Evolutionary conservation across 2,329 filamentous ascomycete genomes (phyloP), one percentile per base, ranked within the genome.

Genomic region (Epichloe gansuensis): DNA sequence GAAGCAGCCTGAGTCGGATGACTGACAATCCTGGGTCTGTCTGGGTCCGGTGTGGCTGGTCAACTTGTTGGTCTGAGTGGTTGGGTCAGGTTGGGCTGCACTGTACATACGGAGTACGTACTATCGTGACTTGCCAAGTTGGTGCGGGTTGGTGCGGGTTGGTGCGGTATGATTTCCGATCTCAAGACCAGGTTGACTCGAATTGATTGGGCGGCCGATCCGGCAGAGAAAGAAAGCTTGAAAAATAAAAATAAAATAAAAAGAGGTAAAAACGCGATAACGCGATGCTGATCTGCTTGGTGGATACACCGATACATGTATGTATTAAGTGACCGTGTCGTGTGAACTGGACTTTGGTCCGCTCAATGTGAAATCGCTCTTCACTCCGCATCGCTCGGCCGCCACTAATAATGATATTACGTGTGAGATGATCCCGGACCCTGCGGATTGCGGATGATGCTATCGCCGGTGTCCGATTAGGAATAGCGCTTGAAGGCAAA

Each of bases 41-140:
- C 7, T n/a, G 43, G 49, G 49, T 50, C 49, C 15, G 27, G 49
- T 27, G 12, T 49, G 21, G 25, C 47, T 44, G 34, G 36, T 39
- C 44, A 35, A 40, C 25, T 39, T 46, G 43, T 39, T 46, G 43
- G 23, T 15, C 13, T 46, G 43, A 46, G 13, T n/a, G 12, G 42
- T 48, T 25, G n/a, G 40, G 40, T 8, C 17, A 13, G 41, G 21
- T 50, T 53, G 51, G 51, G 51, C 51, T 50, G 51, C 48, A 45
- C 41, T 43, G 42, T 12, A 12, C n/a, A 31, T 40, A 43, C 41
- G 11, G 5, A 27, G 12, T 25, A 17, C 23, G 12, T 25, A 17
- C 23, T 3, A 8, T 15, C 15, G 38, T 15, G 38, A 40, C 15
- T 15, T 21, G 17, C 17, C 17, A 21, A 21, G 17, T 21, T 21